Conservation (phyloP, 108 stramenopile species). For the Stephanodiscus minutulus region DNA sequence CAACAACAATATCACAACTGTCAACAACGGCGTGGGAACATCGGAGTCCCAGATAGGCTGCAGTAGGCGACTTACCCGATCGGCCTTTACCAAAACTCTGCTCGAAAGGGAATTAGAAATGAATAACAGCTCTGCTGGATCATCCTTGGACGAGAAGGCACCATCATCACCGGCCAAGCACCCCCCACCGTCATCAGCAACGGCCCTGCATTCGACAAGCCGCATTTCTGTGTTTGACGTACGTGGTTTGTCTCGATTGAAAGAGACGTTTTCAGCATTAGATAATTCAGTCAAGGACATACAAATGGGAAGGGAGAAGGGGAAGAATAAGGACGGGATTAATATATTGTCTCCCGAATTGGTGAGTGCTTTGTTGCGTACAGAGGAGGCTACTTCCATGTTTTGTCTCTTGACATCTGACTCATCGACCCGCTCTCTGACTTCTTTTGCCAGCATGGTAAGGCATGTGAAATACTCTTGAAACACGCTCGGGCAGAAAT, state of each 20-base stretch:
- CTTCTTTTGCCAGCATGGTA: slow-evolving; percentile 46
- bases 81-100: slow-evolving; percentile 68
- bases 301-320: slow-evolving; percentile 25
- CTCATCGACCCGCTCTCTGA: not conserved
- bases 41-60: not conserved
- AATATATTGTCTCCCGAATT: slow-evolving; percentile 43
- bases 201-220: slow-evolving; percentile 11
- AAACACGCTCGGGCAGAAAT: slow-evolving; percentile 63
- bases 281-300: slow-evolving; percentile 70
- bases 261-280: slow-evolving; percentile 74
- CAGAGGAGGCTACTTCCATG: not conserved
- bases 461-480: slow-evolving; percentile 70
- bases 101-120: slow-evolving; percentile 43
- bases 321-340: slow-evolving; percentile 26
- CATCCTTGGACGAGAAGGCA: not conserved
- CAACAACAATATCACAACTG: not conserved
- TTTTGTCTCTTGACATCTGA: slow-evolving; percentile 5
- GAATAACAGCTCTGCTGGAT: slow-evolving; percentile 2
- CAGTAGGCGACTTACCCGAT: slow-evolving; percentile 69
- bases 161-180: slow-evolving; percentile 3
- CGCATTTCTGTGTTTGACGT: slow-evolving; percentile 75
- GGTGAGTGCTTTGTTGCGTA: slow-evolving; percentile 22
- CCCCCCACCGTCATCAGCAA: slow-evolving; percentile 6
- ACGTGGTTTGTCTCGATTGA: slow-evolving; percentile 62
- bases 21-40: slow-evolving; percentile 1